Conservation (phyloP, 2,329 filamentous ascomycete species). For the Didymella exigua region DNA sequence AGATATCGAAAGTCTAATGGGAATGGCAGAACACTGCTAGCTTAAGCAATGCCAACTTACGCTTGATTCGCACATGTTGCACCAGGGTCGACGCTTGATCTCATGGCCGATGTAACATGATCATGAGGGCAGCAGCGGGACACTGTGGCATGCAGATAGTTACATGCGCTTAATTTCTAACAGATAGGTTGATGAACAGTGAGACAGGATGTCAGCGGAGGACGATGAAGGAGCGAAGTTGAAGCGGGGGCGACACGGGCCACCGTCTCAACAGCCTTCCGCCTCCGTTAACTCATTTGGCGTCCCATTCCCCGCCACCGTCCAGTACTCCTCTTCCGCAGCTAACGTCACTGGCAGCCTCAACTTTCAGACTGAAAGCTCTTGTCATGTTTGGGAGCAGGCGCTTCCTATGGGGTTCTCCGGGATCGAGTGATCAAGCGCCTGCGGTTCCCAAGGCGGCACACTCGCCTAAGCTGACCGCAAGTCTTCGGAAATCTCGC, state of each 20-base stretch:
- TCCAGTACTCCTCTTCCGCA: background rate
- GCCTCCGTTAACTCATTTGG: background rate
- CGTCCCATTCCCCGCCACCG: background rate
- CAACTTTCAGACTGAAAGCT: background rate
- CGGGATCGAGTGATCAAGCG: background rate
- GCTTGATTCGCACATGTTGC: too few relatives aligned
- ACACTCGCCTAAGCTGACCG: conserved; percentile 8
- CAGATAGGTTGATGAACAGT: background rate
- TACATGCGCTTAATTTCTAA: background rate
- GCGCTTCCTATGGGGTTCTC: background rate
- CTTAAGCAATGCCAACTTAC: background rate
- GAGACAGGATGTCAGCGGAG: background rate
- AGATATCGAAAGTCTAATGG: background rate
- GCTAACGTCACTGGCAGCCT: background rate
- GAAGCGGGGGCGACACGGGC: background rate
- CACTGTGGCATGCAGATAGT: background rate
- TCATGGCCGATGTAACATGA: too few relatives aligned
- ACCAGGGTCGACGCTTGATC: too few relatives aligned
- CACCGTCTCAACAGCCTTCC: background rate
- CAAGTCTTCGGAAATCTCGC: background rate
- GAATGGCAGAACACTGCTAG: background rate
- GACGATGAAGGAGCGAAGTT: background rate
- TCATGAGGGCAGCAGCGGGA: too few relatives aligned
- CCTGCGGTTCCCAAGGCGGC: background rate
- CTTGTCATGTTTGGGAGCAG: too few relatives aligned